These are phyloP conservation scores for Suhomyces terraborum DNA, from an alignment of 1,139 yeast genomes.

Conservation along the genomic window DNA sequence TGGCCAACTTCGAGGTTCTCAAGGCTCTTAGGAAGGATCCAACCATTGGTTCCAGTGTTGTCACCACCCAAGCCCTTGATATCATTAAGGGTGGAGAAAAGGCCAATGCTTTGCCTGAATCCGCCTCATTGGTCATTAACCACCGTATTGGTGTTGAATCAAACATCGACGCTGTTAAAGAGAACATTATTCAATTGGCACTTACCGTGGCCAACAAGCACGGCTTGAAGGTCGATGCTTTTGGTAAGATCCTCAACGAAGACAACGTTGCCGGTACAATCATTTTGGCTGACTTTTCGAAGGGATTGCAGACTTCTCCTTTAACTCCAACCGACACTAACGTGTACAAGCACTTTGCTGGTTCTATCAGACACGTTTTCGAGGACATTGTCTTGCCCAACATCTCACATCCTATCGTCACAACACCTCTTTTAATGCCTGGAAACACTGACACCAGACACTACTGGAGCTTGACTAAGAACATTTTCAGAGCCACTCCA, in stretches of 20 bases:
- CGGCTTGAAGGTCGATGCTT: constrained; percentile 17
- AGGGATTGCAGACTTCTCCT: constrained; percentile 37
- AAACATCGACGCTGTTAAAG: constrained; percentile 24
- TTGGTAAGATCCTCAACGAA: constrained; percentile 24
- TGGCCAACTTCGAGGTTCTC: constrained; percentile 29
- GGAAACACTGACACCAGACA: constrained; percentile 85
- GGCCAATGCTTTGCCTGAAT: constrained; percentile 43
- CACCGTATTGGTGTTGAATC: constrained; percentile 37
- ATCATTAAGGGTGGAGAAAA: constrained; percentile 38
- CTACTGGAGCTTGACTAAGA: constrained; percentile 72
- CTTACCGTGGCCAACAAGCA: constrained; percentile 31
- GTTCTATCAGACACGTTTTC: constrained; percentile 45
- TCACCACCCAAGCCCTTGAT: constrained; percentile 40
- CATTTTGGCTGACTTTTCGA: constrained; percentile 18
- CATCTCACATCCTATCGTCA: constrained; percentile 44
- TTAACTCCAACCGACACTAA: constrained; percentile 39
- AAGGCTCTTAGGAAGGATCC: constrained; percentile 18
- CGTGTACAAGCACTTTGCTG: constrained; percentile 45
- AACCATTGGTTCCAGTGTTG: constrained; percentile 26
- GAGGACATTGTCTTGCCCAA: constrained; percentile 44
- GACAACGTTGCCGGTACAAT: constrained; percentile 29
- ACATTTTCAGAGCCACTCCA: constrained; percentile 70
- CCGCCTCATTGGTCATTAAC: constrained; percentile 31
- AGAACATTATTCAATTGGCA: constrained; percentile 27
- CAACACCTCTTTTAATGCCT: constrained; percentile 68